Evolutionary conservation across 2,329 filamentous ascomycete genomes (phyloP).

Genomic region (Didymella segeticola): DNA sequence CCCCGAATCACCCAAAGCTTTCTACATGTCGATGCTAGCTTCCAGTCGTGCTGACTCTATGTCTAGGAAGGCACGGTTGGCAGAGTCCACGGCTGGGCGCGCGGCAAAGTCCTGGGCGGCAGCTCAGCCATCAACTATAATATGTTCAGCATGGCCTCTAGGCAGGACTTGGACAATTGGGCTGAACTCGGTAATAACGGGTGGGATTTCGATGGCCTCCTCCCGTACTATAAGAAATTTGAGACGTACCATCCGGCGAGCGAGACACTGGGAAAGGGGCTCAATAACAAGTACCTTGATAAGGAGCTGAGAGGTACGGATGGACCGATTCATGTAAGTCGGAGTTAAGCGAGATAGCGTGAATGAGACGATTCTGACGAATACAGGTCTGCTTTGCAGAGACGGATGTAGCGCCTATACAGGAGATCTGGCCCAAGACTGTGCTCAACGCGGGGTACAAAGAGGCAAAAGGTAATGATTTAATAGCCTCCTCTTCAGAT

Average conservation of each 20-base stretch:
- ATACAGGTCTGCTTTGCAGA: constrained; percentile 31
- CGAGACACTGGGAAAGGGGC: constrained; percentile 24
- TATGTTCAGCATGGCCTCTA: constrained; percentile 39
- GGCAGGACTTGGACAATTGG: constrained; percentile 49
- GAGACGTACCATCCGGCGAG: constrained; percentile 42
- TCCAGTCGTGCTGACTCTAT: constrained; percentile 7
- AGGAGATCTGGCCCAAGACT: constrained; percentile 39
- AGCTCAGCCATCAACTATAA: constrained; percentile 47
- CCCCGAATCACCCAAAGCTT: too few species aligned
- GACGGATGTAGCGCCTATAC: constrained; percentile 28
- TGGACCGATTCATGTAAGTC: constrained; percentile 34
- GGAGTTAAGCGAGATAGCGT: background rate
- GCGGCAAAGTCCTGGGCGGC: constrained; percentile 48
- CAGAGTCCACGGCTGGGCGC: constrained; percentile 33
- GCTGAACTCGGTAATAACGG: constrained; percentile 48
- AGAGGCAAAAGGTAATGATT: constrained; percentile 11
- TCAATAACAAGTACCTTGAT: constrained; percentile 37
- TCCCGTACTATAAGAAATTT: constrained; percentile 47
- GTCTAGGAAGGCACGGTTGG: constrained; percentile 32
- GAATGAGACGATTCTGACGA: background rate
- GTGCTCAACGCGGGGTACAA: constrained; percentile 34
- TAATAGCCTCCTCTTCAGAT: too few species aligned
- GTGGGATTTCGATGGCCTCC: constrained; percentile 46
- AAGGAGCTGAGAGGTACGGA: constrained; percentile 30
- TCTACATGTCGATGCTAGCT: too few species aligned